Evolutionary conservation across 2,329 filamentous ascomycete species (phyloP).

Genomic region (Sporothrix pseudoabietina): DNA sequence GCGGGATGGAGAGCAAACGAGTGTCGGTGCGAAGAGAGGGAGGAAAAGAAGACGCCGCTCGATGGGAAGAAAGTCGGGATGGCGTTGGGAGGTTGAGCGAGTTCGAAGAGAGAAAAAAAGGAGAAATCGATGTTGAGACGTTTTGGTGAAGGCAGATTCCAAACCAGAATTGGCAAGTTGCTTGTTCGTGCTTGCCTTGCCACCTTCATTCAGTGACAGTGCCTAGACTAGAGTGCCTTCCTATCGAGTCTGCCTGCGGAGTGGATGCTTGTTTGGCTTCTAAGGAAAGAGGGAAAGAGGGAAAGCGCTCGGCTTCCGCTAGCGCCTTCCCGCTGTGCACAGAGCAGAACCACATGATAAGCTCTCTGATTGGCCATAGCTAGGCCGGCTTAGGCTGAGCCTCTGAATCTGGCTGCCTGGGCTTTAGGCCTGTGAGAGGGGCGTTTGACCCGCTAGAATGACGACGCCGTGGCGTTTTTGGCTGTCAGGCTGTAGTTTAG

Average conservation of each 20-base stretch:
- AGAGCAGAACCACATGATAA: constrained; percentile 19
- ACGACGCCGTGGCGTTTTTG: constrained; percentile 28
- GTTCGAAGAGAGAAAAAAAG: neutral
- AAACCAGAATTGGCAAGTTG: constrained; percentile 15
- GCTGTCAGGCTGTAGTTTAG: neutral
- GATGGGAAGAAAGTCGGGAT: neutral
- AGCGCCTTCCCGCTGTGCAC: constrained; percentile 22
- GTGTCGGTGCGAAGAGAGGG: neutral
- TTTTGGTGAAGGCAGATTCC: constrained; percentile 23
- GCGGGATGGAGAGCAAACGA: neutral
- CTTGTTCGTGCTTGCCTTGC: constrained; percentile 23
- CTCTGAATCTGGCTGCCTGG: constrained; percentile 30
- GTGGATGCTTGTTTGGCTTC: constrained; percentile 22
- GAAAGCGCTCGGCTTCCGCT: neutral
- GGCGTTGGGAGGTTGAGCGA: neutral
- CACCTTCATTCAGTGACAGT: neutral
- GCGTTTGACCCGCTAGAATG: constrained; percentile 21
- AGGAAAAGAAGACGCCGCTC: neutral
- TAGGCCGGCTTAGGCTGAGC: neutral
- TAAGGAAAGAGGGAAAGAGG: too few species aligned
- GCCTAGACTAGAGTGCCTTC: neutral
- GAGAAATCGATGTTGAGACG: neutral
- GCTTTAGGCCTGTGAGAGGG: neutral
- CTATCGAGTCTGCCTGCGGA: constrained; percentile 25
- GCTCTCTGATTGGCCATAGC: constrained; percentile 33